These are phyloP conservation scores for Dicorynia guianensis DNA, from an alignment of 306 rosid genomes.

Conservation along the genomic window DNA sequence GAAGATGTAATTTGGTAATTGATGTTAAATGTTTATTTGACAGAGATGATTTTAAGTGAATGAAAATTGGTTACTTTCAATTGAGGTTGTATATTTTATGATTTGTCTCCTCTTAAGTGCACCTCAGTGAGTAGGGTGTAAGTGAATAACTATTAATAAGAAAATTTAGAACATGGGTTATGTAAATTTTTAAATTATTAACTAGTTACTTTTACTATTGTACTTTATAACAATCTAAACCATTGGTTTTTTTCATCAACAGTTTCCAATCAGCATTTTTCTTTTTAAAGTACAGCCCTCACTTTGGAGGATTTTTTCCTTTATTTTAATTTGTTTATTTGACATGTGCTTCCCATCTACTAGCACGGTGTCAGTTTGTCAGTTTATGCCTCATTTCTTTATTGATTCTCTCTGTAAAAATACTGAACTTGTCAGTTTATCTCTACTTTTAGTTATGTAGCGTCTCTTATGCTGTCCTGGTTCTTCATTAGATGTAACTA, in stretches of 20 bases:
- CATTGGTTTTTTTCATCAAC: too few relatives aligned
- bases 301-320: too few relatives aligned
- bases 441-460: conserved; percentile 1
- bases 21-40: not conserved
- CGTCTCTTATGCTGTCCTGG: not conserved
- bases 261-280: too few relatives aligned
- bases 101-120: too few relatives aligned
- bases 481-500: not conserved
- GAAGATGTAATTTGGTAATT: not conserved
- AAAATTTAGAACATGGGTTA: too few relatives aligned
- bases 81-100: not conserved
- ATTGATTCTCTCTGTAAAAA: not conserved
- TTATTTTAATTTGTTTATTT: conserved; percentile 16
- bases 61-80: conserved; percentile 6
- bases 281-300: too few relatives aligned
- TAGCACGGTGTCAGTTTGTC: conserved; percentile 17
- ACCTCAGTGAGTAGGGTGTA: too few relatives aligned
- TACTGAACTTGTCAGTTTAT: too few relatives aligned
- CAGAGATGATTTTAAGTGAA: not conserved
- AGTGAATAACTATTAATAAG: too few relatives aligned
- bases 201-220: too few relatives aligned
- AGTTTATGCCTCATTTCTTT: conserved; percentile 20
- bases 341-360: not conserved
- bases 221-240: too few relatives aligned
- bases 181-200: too few relatives aligned